Conservation (phyloP, 768 basidiomycete genomes). For the Xerocomus spinulosus region DNA sequence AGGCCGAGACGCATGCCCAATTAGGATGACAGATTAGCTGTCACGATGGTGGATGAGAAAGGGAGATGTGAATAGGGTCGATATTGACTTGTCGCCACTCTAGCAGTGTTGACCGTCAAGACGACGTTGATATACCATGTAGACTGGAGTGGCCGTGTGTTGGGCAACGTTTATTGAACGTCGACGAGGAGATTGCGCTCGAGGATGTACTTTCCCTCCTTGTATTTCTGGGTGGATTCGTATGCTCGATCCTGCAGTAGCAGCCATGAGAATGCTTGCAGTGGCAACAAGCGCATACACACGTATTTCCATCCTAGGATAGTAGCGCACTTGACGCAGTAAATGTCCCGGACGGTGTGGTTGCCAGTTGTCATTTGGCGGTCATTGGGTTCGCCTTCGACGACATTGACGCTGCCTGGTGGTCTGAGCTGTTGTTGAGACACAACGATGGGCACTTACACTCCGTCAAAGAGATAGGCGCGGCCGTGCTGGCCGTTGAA, state of each 20-base stretch:
- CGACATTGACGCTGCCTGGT: constrained; percentile 74
- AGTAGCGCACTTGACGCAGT: constrained; percentile 83
- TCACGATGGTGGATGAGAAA: constrained; percentile 17
- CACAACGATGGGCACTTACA: constrained; percentile 52
- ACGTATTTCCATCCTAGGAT: constrained; percentile 99
- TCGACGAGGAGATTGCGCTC: constrained; percentile 88
- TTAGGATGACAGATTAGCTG: constrained; percentile 23
- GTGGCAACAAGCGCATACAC: constrained; percentile 7
- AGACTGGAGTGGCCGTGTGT: constrained; percentile 1
- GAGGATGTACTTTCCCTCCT: constrained; percentile 97
- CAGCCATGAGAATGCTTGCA: constrained; percentile 1
- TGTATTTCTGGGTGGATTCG: constrained; percentile 90
- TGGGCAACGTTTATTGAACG: constrained; percentile 73
- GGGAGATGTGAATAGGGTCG: constrained; percentile 12
- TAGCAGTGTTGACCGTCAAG: constrained; percentile 14
- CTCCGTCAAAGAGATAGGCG: constrained; percentile 90
- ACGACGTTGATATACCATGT: constrained; percentile 8
- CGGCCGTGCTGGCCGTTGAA: constrained; percentile 97
- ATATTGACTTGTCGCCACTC: constrained; percentile 11
- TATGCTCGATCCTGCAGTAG: constrained; percentile 88
- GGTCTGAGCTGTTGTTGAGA: constrained; percentile 7
- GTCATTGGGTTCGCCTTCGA: constrained; percentile 85
- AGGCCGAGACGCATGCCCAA: constrained; percentile 16
- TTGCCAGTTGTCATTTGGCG: constrained; percentile 95
- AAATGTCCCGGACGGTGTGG: constrained; percentile 95